Evolutionary conservation across 2,329 filamentous ascomycete species (phyloP).

Genomic region (Colletotrichum cordylinicola): DNA sequence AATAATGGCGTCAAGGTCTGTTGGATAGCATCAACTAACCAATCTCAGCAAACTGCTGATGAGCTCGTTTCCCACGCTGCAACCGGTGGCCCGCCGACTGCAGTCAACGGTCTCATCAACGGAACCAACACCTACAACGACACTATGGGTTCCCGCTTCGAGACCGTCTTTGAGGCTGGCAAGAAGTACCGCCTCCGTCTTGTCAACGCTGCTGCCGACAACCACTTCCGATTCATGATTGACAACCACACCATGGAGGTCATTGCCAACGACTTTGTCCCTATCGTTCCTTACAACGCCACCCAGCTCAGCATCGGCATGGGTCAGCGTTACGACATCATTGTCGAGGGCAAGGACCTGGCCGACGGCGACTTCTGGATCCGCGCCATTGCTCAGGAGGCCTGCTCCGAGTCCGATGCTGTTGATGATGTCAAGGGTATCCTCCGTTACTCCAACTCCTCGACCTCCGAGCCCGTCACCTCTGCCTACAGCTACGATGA

Average conservation of each 20-base stretch:
- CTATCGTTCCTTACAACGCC: slow-evolving; percentile 59
- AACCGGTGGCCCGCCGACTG: slow-evolving; percentile 34
- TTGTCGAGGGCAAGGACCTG: slow-evolving; percentile 15
- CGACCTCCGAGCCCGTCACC: not conserved
- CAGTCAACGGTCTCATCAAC: slow-evolving; percentile 53
- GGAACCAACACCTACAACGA: slow-evolving; percentile 44
- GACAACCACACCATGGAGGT: slow-evolving; percentile 64
- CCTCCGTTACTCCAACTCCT: not conserved
- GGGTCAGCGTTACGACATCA: slow-evolving; percentile 36
- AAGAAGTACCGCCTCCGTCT: slow-evolving; percentile 53
- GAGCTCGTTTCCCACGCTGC: slow-evolving; percentile 35
- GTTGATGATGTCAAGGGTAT: not conserved
- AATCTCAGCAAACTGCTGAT: slow-evolving; percentile 37
- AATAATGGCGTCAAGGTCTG: not conserved
- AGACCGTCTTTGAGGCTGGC: slow-evolving; percentile 44
- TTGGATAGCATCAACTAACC: not conserved
- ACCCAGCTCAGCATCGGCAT: slow-evolving; percentile 55
- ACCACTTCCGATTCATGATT: slow-evolving; percentile 54
- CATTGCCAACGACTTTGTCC: slow-evolving; percentile 63
- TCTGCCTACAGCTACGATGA: not conserved
- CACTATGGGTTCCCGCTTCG: slow-evolving; percentile 37
- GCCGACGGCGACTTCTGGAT: slow-evolving; percentile 30
- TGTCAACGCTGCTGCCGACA: slow-evolving; percentile 51
- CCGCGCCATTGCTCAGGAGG: not conserved
- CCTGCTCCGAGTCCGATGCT: not conserved